A percentile compares a stretch with the other conserved stretches of the same genome.
Conservation (phyloP, 306 rosid genomes). For the Acmispon strigosus region DNA sequence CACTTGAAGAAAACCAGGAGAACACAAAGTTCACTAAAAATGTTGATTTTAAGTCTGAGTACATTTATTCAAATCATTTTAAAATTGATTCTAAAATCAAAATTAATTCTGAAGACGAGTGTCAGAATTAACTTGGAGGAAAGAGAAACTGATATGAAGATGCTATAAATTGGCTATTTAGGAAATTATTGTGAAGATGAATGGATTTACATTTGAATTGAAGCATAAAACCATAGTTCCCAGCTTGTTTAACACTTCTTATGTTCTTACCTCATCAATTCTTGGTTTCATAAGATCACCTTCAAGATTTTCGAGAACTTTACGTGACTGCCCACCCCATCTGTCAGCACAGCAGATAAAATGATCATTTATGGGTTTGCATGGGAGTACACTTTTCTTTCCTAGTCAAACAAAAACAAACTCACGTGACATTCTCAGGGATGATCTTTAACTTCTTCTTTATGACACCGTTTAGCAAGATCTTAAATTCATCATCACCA, state of each 20-base stretch:
- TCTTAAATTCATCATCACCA: conserved; percentile 28
- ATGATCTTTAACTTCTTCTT: conserved; percentile 66
- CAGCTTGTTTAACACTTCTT: neutral
- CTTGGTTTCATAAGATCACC: conserved; percentile 90
- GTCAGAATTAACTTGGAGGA: too few species aligned
- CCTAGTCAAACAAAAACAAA: neutral
- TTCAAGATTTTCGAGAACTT: conserved; percentile 27
- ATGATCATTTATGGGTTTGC: neutral
- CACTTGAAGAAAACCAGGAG: neutral
- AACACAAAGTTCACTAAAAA: neutral
- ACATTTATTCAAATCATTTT: too few species aligned
- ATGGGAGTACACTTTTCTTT: neutral
- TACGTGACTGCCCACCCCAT: conserved; percentile 57
- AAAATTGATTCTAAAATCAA: too few species aligned
- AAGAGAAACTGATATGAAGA: too few species aligned
- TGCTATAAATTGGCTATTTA: too few species aligned
- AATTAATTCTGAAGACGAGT: too few species aligned
- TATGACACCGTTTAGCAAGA: conserved; percentile 64
- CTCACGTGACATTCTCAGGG: conserved; percentile 66
- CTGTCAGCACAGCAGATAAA: conserved; percentile 30
- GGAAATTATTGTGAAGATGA: neutral
- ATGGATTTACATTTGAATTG: neutral
- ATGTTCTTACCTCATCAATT: conserved; percentile 59
- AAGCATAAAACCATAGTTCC: neutral
- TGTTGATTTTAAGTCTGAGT: neutral